Percentiles rank a stretch among this genome's conserved stretches.
phyloP scores from a whole-genome alignment of 352 stramenopile genomes.

The Globisporangium barbulae region DNA sequence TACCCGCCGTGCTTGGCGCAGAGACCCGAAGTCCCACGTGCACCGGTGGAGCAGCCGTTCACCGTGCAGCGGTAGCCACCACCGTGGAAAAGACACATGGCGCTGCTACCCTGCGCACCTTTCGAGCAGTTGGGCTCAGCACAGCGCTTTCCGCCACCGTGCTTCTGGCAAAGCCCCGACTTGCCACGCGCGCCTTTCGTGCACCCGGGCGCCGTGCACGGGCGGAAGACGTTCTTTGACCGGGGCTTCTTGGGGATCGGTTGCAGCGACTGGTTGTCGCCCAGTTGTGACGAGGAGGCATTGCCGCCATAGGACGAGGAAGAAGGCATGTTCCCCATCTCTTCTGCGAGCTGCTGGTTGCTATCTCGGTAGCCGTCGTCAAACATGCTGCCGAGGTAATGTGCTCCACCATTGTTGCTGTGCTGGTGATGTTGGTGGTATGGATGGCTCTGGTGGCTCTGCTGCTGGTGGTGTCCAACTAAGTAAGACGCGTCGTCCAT shows the following conservation, averaged over 20 bases:
- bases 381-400: neutral
- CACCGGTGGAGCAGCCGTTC: constrained; percentile 67
- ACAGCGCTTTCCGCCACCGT: constrained; percentile 84
- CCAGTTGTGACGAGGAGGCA: neutral
- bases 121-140: constrained; percentile 59
- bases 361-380: constrained; percentile 7
- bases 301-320: constrained; percentile 8
- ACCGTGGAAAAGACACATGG: constrained; percentile 78
- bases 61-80: constrained; percentile 82
- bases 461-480: constrained; percentile 2
- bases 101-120: constrained; percentile 76
- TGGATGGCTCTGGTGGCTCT: neutral
- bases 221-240: constrained; percentile 71
- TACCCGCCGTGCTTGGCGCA: constrained; percentile 83
- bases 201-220: constrained; percentile 55
- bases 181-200: constrained; percentile 78
- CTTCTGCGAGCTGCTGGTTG: neutral
- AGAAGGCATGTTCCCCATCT: neutral
- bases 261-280: constrained; percentile 24
- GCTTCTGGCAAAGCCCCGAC: constrained; percentile 80
- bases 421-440: neutral
- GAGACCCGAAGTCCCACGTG: constrained; percentile 66
- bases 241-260: constrained; percentile 55
- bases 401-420: constrained; percentile 3
- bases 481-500: constrained; percentile 18